A percentile compares a stretch with the other conserved stretches of the same genome.
phyloP scores from a whole-genome alignment of 2,329 filamentous ascomycete species.

The Tetracladium maxilliforme region DNA sequence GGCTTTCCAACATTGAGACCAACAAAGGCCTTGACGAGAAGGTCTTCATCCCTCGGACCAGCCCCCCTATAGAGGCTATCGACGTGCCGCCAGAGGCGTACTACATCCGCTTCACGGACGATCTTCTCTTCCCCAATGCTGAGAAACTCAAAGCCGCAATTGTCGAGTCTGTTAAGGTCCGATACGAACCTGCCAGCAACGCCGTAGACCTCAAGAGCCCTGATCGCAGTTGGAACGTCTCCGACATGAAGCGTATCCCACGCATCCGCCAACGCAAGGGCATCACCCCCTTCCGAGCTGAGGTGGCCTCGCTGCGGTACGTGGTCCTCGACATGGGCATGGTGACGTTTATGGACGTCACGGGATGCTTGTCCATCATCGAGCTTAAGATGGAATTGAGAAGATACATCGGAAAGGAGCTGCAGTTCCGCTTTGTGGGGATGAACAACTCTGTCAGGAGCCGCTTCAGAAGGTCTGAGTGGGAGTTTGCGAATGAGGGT shows the following conservation, averaged over 20 bases:
- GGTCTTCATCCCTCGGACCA: constrained; percentile 3
- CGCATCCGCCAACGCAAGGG: constrained; percentile 4
- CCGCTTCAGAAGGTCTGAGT: constrained; percentile 5
- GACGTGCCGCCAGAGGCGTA: constrained; percentile 6
- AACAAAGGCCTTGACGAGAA: no score
- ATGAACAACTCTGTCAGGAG: constrained; percentile 2
- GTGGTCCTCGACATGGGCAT: constrained; percentile 4
- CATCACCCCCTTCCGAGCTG: constrained; percentile 3
- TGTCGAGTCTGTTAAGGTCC: constrained; percentile 5
- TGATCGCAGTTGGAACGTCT: constrained; percentile 5
- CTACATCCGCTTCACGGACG: constrained; percentile 6
- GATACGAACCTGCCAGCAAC: constrained; percentile 5
- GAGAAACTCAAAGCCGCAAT: constrained; percentile 6
- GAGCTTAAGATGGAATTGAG: constrained; percentile 3
- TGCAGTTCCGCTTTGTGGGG: constrained; percentile 5
- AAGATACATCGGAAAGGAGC: constrained; percentile 1
- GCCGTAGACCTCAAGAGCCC: neutral
- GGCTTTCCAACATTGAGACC: constrained; percentile 4
- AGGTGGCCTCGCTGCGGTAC: constrained; percentile 2
- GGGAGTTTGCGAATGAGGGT: constrained; percentile 4
- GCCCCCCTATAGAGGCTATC: constrained; percentile 4
- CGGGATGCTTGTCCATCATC: constrained; percentile 5
- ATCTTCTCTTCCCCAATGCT: constrained; percentile 7
- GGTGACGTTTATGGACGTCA: constrained; percentile 5
- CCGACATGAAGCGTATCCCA: constrained; percentile 5